Evolutionary conservation across 2,329 filamentous ascomycete species (phyloP).

Genomic region (Talaromyces sp.): DNA sequence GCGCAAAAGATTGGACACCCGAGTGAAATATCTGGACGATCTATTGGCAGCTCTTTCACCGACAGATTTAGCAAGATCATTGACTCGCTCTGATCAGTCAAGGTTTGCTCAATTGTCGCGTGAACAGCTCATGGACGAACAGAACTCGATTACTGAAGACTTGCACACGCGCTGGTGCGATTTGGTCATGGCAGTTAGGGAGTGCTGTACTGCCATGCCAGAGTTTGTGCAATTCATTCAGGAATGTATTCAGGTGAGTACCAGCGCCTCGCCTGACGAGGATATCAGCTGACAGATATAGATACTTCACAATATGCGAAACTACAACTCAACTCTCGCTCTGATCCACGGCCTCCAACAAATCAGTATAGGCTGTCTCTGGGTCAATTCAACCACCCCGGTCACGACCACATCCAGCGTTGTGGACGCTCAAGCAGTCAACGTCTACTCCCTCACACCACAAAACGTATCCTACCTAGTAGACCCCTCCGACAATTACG

Average conservation of each 20-base stretch:
- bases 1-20: slow-evolving; percentile 31
- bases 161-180: slow-evolving; percentile 31
- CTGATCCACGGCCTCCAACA: slow-evolving; percentile 36
- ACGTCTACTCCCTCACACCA: slow-evolving; percentile 26
- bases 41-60: slow-evolving; percentile 32
- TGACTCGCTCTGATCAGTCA: slow-evolving; percentile 30
- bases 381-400: slow-evolving; percentile 15
- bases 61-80: slow-evolving; percentile 30
- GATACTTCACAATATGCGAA: slow-evolving; percentile 29
- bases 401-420: slow-evolving; percentile 1
- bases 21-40: slow-evolving; percentile 34
- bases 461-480: slow-evolving; percentile 27
- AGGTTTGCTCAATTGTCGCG: slow-evolving; percentile 30
- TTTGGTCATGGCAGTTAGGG: slow-evolving; percentile 34
- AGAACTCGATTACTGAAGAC: slow-evolving; percentile 23
- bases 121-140: slow-evolving; percentile 23
- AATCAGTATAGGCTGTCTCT: slow-evolving; percentile 28
- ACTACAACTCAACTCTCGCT: slow-evolving; percentile 40
- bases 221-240: slow-evolving; percentile 32
- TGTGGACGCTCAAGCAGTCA: slow-evolving; percentile 19
- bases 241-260: slow-evolving; percentile 35
- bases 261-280: not conserved
- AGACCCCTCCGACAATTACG: slow-evolving; percentile 33
- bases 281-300: slow-evolving; percentile 18
- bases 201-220: slow-evolving; percentile 38